Conservation (phyloP, 257 asterid genomes). For the Solanum paucissectum region DNA sequence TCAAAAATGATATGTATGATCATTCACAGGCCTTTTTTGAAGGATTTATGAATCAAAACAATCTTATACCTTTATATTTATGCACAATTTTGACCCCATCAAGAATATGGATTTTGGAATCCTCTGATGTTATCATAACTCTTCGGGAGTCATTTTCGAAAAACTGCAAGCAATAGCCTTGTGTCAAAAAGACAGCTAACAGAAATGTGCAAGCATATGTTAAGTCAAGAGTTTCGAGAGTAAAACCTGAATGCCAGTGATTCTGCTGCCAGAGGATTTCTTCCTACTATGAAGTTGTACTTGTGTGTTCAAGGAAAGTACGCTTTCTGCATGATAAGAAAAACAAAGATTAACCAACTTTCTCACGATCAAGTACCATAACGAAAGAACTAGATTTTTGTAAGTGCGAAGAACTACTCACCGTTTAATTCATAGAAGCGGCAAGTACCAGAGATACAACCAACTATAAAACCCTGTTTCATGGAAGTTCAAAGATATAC, state of each 20-base stretch:
- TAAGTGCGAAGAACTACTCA: neutral
- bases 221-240: neutral
- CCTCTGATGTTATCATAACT: constrained; percentile 75
- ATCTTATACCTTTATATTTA: constrained; percentile 59
- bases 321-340: constrained; percentile 22
- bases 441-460: constrained; percentile 67
- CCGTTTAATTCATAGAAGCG: constrained; percentile 56
- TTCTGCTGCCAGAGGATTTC: constrained; percentile 49
- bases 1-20: neutral
- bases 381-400: neutral
- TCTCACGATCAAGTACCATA: neutral
- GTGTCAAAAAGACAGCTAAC: neutral
- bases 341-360: neutral
- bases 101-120: constrained; percentile 68
- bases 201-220: constrained; percentile 2
- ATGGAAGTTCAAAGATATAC: neutral
- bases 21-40: neutral
- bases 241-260: constrained; percentile 87
- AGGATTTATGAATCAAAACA: neutral
- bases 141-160: constrained; percentile 29
- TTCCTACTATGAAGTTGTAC: constrained; percentile 41
- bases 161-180: constrained; percentile 30
- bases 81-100: constrained; percentile 65
- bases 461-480: constrained; percentile 62
- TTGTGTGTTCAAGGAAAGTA: constrained; percentile 34